Conservation (phyloP, 2,329 filamentous ascomycete species). For the Rosellinia necatrix region DNA sequence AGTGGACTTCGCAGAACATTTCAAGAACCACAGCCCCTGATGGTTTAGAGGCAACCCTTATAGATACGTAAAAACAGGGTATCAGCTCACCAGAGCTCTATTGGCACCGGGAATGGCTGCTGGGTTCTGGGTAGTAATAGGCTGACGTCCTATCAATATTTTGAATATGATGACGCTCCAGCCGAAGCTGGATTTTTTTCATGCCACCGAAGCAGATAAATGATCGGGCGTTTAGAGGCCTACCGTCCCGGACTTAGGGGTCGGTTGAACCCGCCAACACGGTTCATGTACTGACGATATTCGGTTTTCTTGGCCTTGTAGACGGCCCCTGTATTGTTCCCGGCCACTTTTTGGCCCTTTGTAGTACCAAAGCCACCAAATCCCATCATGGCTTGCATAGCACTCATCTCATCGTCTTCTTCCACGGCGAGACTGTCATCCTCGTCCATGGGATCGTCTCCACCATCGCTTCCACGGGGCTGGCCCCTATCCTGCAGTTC, state of each 20-base stretch:
- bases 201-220: background rate
- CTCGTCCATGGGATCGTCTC: conserved; percentile 38
- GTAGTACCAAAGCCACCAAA: conserved; percentile 86
- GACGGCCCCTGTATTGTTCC: conserved; percentile 82
- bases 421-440: conserved; percentile 54
- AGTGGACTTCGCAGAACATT: too few relatives aligned
- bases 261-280: conserved; percentile 79
- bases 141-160: background rate
- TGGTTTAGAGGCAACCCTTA: background rate
- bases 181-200: background rate
- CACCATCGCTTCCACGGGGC: conserved; percentile 20
- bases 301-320: conserved; percentile 92
- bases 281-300: conserved; percentile 97
- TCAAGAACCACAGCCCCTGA: too few relatives aligned
- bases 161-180: background rate
- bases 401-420: conserved; percentile 69
- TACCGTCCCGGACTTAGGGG: conserved; percentile 65
- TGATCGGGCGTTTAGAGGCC: conserved; percentile 17
- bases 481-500: conserved; percentile 24
- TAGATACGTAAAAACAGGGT: background rate
- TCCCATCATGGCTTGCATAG: conserved; percentile 87
- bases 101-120: background rate
- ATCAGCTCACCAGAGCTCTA: conserved; percentile 10
- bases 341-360: conserved; percentile 84
- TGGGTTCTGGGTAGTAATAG: background rate